phyloP scores from a whole-genome alignment of 768 basidiomycete genomes.

The Mycena rosella region DNA sequence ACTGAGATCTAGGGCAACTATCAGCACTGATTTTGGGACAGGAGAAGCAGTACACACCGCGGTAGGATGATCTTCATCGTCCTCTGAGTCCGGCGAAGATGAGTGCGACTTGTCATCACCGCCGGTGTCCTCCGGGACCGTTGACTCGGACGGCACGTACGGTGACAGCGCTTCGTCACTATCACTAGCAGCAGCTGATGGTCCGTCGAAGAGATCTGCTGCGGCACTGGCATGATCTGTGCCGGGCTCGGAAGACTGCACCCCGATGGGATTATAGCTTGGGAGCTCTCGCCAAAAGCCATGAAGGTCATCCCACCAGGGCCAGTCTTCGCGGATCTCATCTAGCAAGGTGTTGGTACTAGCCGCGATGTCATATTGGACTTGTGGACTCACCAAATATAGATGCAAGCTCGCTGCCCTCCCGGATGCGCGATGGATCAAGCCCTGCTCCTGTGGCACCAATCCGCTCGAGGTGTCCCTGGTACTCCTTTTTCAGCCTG shows the following conservation, averaged over 20 bases:
- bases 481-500: constrained; percentile 20
- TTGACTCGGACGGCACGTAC: no score
- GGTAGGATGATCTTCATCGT: neutral
- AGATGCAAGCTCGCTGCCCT: neutral
- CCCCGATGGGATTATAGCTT: constrained; percentile 20
- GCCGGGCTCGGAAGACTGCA: constrained; percentile 24
- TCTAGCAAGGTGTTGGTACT: neutral
- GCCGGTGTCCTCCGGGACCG: no score
- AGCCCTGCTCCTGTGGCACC: constrained; percentile 27
- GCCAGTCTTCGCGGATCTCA: neutral
- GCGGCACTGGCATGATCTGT: constrained; percentile 20
- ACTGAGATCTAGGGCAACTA: neutral
- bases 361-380: neutral
- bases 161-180: neutral
- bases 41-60: neutral
- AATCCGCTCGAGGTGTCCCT: neutral
- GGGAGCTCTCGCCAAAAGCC: constrained; percentile 22
- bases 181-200: neutral
- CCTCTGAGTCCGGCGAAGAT: neutral
- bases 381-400: constrained; percentile 3
- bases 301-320: constrained; percentile 24
- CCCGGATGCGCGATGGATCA: neutral
- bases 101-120: neutral
- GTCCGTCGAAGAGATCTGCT: constrained; percentile 1
- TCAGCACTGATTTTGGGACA: neutral